Percentiles rank a stretch among this genome's conserved stretches.
Evolutionary conservation across 345 rosid genomes (phyloP).

Genomic region (Salix udensis): DNA sequence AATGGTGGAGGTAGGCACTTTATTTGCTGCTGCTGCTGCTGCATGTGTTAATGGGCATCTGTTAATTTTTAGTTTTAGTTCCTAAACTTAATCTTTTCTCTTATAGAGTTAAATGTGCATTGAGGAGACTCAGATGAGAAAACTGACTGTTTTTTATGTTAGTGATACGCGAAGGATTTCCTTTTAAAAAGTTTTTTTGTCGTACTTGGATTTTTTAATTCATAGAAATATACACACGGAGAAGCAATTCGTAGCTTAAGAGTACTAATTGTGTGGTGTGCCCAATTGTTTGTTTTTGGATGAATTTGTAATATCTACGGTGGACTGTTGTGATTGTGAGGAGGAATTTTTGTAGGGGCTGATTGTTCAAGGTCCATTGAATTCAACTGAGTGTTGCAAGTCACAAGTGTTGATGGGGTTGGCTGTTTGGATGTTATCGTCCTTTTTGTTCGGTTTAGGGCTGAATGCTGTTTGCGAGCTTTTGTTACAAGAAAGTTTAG

Average conservation of each 20-base stretch:
- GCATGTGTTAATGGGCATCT: neutral
- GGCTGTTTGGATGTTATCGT: neutral
- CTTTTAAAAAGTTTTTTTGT: neutral
- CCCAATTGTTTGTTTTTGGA: neutral
- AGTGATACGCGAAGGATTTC: neutral
- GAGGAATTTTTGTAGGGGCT: neutral
- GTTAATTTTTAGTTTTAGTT: neutral
- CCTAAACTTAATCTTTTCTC: neutral
- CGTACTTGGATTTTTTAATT: neutral
- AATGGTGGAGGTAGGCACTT: constrained; percentile 38
- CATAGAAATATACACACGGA: neutral
- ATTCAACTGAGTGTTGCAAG: neutral
- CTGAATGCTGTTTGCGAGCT: neutral
- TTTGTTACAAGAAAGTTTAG: neutral
- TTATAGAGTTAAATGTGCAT: neutral
- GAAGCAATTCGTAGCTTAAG: neutral
- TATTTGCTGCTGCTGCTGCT: neutral
- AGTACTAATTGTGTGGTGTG: neutral
- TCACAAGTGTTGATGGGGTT: neutral
- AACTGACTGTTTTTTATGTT: neutral
- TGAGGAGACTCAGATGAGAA: neutral
- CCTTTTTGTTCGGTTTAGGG: neutral
- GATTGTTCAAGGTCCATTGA: neutral
- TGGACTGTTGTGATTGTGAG: neutral
- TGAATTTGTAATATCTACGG: neutral